Conservation (phyloP, 805 yeast species). For the Saturnispora quitensis region DNA sequence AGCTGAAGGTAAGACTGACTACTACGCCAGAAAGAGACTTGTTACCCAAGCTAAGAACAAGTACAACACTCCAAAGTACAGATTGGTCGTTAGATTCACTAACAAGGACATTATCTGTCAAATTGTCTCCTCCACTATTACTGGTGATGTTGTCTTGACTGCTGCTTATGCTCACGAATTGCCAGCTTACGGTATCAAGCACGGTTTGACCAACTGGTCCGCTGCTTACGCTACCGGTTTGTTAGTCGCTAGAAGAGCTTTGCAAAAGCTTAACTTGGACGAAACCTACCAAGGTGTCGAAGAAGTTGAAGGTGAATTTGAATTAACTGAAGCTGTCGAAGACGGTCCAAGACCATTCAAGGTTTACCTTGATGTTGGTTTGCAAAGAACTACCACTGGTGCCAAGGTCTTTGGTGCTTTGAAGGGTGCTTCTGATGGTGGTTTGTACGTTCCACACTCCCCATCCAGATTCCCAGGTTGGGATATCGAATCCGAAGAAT, state of each 20-base stretch:
- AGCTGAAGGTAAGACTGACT: constrained; percentile 99
- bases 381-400: constrained; percentile 99
- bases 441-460: constrained; percentile 97
- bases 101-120: constrained; percentile 99
- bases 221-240: constrained; percentile 99
- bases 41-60: constrained; percentile 99
- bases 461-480: constrained; percentile 99
- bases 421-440: constrained; percentile 99
- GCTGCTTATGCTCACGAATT: constrained; percentile 99
- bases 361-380: constrained; percentile 98
- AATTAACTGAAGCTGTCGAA: constrained; percentile 98
- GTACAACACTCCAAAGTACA: constrained; percentile 99
- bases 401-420: constrained; percentile 99
- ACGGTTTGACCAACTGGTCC: constrained; percentile 99
- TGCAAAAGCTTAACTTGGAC: constrained; percentile 95
- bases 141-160: constrained; percentile 92
- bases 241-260: constrained; percentile 97
- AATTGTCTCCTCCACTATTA: constrained; percentile 91
- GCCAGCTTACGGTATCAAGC: constrained; percentile 94
- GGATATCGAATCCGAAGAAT: constrained; percentile 98
- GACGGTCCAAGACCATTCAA: constrained; percentile 99
- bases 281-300: constrained; percentile 98
- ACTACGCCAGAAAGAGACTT: constrained; percentile 99
- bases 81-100: constrained; percentile 99
- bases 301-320: constrained; percentile 99